Conservation (phyloP, 2,329 filamentous ascomycete species). For the Paecilomyces formosus region DNA sequence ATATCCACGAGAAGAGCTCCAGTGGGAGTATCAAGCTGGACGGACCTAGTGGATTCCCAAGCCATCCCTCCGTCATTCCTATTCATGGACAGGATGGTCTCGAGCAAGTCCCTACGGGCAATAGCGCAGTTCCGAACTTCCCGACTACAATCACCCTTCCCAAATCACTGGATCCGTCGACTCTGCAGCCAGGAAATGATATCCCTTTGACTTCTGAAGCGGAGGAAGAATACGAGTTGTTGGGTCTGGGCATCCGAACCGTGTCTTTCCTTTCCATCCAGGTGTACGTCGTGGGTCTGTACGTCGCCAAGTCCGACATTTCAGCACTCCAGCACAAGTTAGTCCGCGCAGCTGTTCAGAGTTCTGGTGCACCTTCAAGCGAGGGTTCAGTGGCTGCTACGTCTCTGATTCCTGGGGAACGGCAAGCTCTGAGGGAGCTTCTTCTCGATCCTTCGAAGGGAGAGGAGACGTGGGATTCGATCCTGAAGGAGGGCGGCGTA, state of each 20-base stretch:
- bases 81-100: conserved; percentile 50
- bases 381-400: conserved; percentile 62
- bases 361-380: conserved; percentile 12
- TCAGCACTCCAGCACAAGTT: conserved; percentile 70
- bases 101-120: conserved; percentile 74
- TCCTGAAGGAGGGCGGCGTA: conserved; percentile 61
- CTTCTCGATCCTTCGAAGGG: conserved; percentile 64
- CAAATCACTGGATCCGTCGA: conserved; percentile 25
- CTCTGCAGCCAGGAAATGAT: conserved; percentile 29
- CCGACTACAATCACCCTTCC: conserved; percentile 64
- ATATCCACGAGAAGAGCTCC: conserved; percentile 1
- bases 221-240: conserved; percentile 70
- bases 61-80: conserved; percentile 24
- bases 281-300: conserved; percentile 91
- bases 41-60: conserved; percentile 30
- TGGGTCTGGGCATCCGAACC: conserved; percentile 79
- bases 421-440: conserved; percentile 59
- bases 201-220: conserved; percentile 30
- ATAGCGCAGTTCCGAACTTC: conserved; percentile 70
- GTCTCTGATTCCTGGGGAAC: conserved; percentile 74
- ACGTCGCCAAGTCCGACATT: conserved; percentile 78
- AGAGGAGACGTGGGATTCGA: conserved; percentile 64
- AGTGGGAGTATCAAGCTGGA: conserved; percentile 29
- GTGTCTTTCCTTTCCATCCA: conserved; percentile 86
- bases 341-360: conserved; percentile 56